These are phyloP conservation scores for Apiotrichum gamsii DNA, from an alignment of 1,284 basidiomycete species.

Conservation along the genomic window DNA sequence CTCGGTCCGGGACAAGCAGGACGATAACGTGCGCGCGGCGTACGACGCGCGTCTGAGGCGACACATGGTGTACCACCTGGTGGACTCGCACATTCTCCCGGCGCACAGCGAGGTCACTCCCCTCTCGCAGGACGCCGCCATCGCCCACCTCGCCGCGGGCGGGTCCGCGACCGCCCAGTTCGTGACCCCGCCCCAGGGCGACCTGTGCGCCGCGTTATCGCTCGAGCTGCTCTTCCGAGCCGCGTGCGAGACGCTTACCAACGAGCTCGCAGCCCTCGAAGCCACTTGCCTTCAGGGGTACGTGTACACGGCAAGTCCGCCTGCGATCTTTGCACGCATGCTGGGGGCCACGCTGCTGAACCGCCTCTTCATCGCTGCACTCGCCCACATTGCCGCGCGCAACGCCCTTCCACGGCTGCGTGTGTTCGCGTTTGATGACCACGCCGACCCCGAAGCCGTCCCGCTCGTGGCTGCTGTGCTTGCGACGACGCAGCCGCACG, in stretches of 20 bases:
- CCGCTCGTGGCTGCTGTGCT: background rate
- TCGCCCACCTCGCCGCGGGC: background rate
- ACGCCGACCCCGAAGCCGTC: background rate
- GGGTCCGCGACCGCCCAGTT: background rate
- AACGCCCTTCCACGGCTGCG: constrained; percentile 4
- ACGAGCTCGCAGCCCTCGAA: constrained; percentile 30
- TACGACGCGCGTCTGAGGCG: constrained; percentile 1
- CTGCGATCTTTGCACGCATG: constrained; percentile 25
- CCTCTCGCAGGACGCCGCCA: background rate
- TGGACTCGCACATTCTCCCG: background rate
- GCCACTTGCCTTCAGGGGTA: constrained; percentile 16
- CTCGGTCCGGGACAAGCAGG: background rate
- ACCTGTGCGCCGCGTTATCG: constrained; percentile 8
- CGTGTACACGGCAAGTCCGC: constrained; percentile 29
- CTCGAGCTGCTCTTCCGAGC: constrained; percentile 20
- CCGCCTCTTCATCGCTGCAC: constrained; percentile 7
- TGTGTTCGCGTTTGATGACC: constrained; percentile 9
- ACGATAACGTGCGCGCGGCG: background rate
- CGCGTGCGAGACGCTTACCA: constrained; percentile 12
- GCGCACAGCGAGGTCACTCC: background rate
- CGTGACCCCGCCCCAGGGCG: background rate
- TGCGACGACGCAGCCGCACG: constrained; percentile 1
- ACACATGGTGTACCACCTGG: constrained; percentile 7
- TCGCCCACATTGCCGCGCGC: background rate
- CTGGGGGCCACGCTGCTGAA: constrained; percentile 16